Base-by-base conservation (phyloP, 768 basidiomycete genomes). In the Zangia roseola region DNA sequence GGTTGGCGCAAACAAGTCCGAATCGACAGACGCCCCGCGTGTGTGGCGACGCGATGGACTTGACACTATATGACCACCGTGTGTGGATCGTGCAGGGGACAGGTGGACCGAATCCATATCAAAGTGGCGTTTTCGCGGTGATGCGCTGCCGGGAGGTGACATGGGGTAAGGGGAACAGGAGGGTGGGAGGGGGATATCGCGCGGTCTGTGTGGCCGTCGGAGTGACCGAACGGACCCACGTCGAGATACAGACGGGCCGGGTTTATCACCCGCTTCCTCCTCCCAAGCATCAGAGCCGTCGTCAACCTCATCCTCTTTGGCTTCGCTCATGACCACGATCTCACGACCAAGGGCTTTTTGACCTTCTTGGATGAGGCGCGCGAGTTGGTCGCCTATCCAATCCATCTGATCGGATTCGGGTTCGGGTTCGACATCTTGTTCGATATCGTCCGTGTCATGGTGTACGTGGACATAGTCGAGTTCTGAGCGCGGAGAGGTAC, bases 261-360 rank as follows among this genome's bases (percentile, higher is more conserved):
- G 24, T 19, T 12, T 45, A 6, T 23, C 21, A 6, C 52, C 47
- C n/a, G 41, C 75, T 36, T 86, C 84, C 45, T 90, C 88, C 48
- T 84, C 83, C 90, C 90, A 92, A 2, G 72, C 75, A 8, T 80
- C 87, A 7, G 74, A 75, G 2, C 86, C 89, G 59, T 91, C 88
- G 52, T 91, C 90, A 4, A 83, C 79, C 57, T 84, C 83, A 49
- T 90, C 88, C 55, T 88, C 86, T 47, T 82, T 74, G 5, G 75
- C 74, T 40, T 90, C 88, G 52, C 82, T 83, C 78, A 83, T 80
- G 5, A 90, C 80, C 9, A 92, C 89, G 14, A 93, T 75, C 62
- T 92, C 88, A n/a, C 78, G 73, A 13, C 78, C 80, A 7, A 93
- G 75, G 0, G 91, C 91, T 39, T 78, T 81, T 61, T 87, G 83